Evolutionary conservation across 2,329 filamentous ascomycete genomes (phyloP).

Genomic region (Magnaporthales sp.): DNA sequence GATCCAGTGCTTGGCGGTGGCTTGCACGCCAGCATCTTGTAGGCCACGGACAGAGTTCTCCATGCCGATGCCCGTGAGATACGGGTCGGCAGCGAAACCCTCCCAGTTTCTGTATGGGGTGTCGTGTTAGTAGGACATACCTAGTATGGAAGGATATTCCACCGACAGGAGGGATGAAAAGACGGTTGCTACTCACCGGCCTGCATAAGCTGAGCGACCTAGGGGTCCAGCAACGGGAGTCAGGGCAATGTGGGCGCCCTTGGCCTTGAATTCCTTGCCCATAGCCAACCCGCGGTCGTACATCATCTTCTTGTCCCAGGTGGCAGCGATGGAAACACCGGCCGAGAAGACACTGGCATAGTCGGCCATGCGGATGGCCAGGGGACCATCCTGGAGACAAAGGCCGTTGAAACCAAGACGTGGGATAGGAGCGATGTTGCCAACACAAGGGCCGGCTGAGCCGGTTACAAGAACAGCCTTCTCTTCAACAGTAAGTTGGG

Average conservation of each 20-base stretch:
- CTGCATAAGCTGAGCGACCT: constrained; percentile 35
- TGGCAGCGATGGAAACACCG: constrained; percentile 61
- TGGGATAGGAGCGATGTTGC: constrained; percentile 35
- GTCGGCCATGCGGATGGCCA: constrained; percentile 57
- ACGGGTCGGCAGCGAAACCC: constrained; percentile 70
- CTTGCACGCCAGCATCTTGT: constrained; percentile 68
- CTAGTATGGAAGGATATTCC: constrained; percentile 4
- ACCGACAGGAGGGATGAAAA: not conserved
- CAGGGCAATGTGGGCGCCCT: constrained; percentile 68
- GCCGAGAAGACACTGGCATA: constrained; percentile 62
- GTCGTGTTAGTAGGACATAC: not conserved
- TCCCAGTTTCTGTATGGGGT: constrained; percentile 55
- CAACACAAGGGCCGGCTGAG: constrained; percentile 11
- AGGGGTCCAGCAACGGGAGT: constrained; percentile 38
- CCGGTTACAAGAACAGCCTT: constrained; percentile 28
- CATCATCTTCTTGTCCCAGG: constrained; percentile 59
- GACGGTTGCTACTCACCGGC: constrained; percentile 23
- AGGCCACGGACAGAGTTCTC: constrained; percentile 64
- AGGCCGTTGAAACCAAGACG: constrained; percentile 48
- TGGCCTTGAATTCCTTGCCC: constrained; percentile 58
- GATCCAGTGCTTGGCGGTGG: constrained; percentile 69
- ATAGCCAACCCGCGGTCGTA: constrained; percentile 37
- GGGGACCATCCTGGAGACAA: constrained; percentile 61
- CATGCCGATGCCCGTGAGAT: constrained; percentile 55
- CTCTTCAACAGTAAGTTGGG: constrained; percentile 55